Base-by-base conservation (phyloP, 495 filamentous ascomycete species). In the Talaromyces nanjingensis region DNA sequence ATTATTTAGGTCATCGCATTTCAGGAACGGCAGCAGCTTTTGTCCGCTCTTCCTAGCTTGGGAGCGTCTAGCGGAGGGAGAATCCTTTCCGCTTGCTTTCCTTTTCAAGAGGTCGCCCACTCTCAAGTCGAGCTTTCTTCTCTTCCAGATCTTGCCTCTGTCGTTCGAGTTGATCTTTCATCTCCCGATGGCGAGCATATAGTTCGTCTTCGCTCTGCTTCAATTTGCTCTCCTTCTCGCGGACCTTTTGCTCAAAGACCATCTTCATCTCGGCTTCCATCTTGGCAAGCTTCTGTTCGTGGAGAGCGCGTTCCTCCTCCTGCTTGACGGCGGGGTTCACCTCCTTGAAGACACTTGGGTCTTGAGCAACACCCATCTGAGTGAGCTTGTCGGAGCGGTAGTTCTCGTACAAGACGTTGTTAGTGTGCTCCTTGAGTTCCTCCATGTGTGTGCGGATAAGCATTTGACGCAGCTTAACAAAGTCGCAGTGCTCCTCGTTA, bases 201-300 rank as follows among this genome's bases (percentile, higher is more conserved):
- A 98, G 79, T 83, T 98, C 94, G 78, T 98, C 94, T 79, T 98
- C 94, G 84, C 91, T 96, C 82, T 97, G 93, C 77, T 92, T 94
- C 76, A 98, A 83, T 80, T 98, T 98, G 86, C 91, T 96, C 79
- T 98, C 94, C 85, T 98, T 98, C 79, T 98, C 94, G 64, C 91
- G 86, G 22, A 98, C 94, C 89, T 98, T 98, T 76, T 98, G 96
- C 76, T 98, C 94, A 92, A 98, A 98, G 71, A 98, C 94, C 94
- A 98, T 97, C 91, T 98, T 98, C 94, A 98, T 98, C 77, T 98
- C 94, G 71, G 90, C 85, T 77, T 98, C 94, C 94, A 98, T 98
- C 91, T 98, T 98, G 69, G 91, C 89, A 67, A 98, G 89, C 83
- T 98, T 98, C 84, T 98, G 96, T 79, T 98, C 94, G 85, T 98